Evolutionary conservation across 148 eudicot genomes (phyloP), one percentile per base, ranked within the genome.

Genomic region (Silene conica): DNA sequence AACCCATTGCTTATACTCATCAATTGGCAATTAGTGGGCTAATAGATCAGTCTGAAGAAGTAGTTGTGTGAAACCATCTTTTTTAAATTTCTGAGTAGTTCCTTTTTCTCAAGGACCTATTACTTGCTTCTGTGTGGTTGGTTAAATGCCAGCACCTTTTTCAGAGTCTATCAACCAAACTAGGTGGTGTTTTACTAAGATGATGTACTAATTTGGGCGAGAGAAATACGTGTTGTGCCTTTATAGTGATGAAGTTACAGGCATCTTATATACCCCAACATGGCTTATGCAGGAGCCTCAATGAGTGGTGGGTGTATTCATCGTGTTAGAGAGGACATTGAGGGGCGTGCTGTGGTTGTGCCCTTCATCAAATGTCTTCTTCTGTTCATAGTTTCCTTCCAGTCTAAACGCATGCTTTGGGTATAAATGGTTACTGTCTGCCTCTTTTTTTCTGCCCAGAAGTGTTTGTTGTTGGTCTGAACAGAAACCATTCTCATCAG

Each of bases 281-380:
- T 43, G 54, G 63, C 73, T 74, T 46, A 58, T 59, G 71, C 73
- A 64, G 78, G 81, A 41, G 64, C 71, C 55, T 70, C 50, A 52
- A 20, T 38, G 63, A 67, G 68, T 69, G 63, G 43, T 60, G 68
- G 68, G 74, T 63, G 61, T 78, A 72, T 69, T 67, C 31, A 46
- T 61, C 61, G 62, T 68, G 19, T 79, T 57, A 62, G n/a, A 52
- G 74, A 69, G 62, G 72, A 69, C 72, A 66, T 52, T 73, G 73
- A 74, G 57, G 73, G 73, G 70, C 28, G 48, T 69, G 77, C 72
- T 31, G 58, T 10, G 58, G 34, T 74, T 62, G 54, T 50, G 73
- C 48, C 69, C 64, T 60, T 48, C 38, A 69, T 50, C 64, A 74
- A 62, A 61, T 38, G 34, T 73, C 73, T 61, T 79, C 77, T 34